A percentile compares a stretch with the other conserved stretches of the same genome.
Evolutionary conservation across 495 filamentous ascomycete species (phyloP).

Genomic region (Aspergillus affinis): DNA sequence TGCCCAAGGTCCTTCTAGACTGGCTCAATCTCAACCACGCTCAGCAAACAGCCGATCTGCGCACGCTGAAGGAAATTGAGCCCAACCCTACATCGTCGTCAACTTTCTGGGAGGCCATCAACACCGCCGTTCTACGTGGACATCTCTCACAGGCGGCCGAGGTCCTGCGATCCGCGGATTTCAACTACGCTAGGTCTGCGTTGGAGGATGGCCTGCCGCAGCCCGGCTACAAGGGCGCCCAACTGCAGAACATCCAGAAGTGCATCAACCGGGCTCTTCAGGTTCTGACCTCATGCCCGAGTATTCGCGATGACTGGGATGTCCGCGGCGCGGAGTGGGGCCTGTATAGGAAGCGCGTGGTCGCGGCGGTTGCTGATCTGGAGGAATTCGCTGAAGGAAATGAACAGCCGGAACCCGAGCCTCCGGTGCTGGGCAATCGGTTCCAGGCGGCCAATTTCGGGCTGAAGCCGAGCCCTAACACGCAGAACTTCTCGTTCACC

Average conservation of each 20-base stretch:
- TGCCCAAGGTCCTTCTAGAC: conserved; percentile 72
- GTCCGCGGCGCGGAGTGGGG: conserved; percentile 73
- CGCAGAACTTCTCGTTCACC: conserved; percentile 45
- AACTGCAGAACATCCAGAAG: conserved; percentile 68
- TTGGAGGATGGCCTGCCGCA: conserved; percentile 57
- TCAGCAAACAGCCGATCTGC: conserved; percentile 58
- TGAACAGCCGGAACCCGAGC: conserved; percentile 38
- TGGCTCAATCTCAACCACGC: conserved; percentile 75
- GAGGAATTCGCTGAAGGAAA: conserved; percentile 73
- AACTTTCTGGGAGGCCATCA: conserved; percentile 79
- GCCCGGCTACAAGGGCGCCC: conserved; percentile 65
- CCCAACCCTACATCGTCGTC: conserved; percentile 71
- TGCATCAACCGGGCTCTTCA: conserved; percentile 64
- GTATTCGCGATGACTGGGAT: conserved; percentile 67
- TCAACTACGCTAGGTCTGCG: conserved; percentile 64
- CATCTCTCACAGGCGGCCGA: conserved; percentile 60
- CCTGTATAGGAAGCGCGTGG: conserved; percentile 68
- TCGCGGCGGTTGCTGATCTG: conserved; percentile 64
- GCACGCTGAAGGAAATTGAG: conserved; percentile 56
- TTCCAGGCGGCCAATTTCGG: conserved; percentile 57
- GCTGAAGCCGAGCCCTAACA: conserved; percentile 34
- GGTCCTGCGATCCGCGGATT: conserved; percentile 69
- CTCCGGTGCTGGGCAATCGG: conserved; percentile 32
- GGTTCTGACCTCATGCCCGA: conserved; percentile 70
- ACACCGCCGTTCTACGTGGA: conserved; percentile 66